Conservation (phyloP, 441 rosid species). For the Erodium texanum region DNA sequence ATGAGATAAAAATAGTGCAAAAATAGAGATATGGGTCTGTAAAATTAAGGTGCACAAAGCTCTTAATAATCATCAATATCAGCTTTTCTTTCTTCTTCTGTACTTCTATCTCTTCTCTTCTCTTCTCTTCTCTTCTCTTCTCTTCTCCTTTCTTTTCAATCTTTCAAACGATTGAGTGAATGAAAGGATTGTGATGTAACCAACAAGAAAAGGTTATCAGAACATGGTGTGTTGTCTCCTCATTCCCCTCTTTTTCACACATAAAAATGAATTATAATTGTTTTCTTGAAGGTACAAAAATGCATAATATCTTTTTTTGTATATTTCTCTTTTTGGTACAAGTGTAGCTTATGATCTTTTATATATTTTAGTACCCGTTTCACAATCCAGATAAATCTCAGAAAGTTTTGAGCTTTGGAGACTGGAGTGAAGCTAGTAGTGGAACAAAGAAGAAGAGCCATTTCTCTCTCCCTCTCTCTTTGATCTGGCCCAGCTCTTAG, state of each 20-base stretch:
- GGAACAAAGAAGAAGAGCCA: not conserved
- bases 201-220: conserved; percentile 12
- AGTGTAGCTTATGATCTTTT: not conserved
- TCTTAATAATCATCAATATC: not conserved
- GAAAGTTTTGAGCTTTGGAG: not conserved
- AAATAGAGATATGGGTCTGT: not conserved
- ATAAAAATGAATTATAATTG: not conserved
- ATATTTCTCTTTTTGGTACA: not conserved
- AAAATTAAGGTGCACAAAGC: not conserved
- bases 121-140: not conserved
- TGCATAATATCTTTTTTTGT: too few relatives aligned
- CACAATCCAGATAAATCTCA: not conserved
- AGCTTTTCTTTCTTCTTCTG: not conserved
- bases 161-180: not conserved
- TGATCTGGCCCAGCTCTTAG: not conserved
- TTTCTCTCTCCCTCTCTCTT: not conserved
- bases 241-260: too few relatives aligned
- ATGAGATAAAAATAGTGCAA: not conserved
- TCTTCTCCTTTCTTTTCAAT: not conserved
- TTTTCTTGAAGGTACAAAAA: conserved; percentile 9
- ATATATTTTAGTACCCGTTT: not conserved
- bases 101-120: not conserved
- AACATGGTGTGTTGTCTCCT: too few relatives aligned
- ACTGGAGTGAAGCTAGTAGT: not conserved
- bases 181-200: conserved; percentile 13